Evolutionary conservation across 2,329 filamentous ascomycete genomes (phyloP).

Genomic region (Pseudogymnoascus sp.): DNA sequence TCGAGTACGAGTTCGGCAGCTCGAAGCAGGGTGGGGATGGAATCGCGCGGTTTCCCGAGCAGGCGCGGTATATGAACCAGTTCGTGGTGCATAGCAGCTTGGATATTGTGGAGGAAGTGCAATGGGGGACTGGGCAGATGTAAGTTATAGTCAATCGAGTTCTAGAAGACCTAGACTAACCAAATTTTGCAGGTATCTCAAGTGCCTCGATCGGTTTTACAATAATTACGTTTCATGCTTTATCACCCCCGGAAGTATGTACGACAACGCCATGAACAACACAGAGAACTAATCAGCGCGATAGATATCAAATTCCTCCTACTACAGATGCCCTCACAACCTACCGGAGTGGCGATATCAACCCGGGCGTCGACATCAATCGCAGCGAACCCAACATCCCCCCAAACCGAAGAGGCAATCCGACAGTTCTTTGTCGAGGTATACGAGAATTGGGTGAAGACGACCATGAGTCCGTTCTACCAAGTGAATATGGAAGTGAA

Average conservation of each 20-base stretch:
- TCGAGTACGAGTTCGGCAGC: conserved; percentile 94
- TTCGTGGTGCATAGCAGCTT: conserved; percentile 92
- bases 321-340: conserved; percentile 68
- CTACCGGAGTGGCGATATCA: conserved; percentile 35
- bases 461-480: conserved; percentile 96
- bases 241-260: conserved; percentile 68
- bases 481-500: conserved; percentile 73
- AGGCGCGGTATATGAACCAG: conserved; percentile 89
- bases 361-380: conserved; percentile 60
- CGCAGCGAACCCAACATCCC: conserved; percentile 75
- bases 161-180: conserved; percentile 10
- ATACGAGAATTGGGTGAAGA: conserved; percentile 95
- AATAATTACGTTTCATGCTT: conserved; percentile 94
- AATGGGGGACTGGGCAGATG: conserved; percentile 85
- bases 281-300: neutral
- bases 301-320: conserved; percentile 84
- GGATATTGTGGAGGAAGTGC: conserved; percentile 91
- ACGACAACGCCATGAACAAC: neutral
- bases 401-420: conserved; percentile 91
- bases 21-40: conserved; percentile 95
- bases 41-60: conserved; percentile 76
- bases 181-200: conserved; percentile 67
- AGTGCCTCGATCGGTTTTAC: conserved; percentile 93
- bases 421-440: conserved; percentile 91
- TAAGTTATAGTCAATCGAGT: conserved; percentile 35